phyloP scores from a whole-genome alignment of 129 eudicot species.

The Centrapalus pauciflorus region DNA sequence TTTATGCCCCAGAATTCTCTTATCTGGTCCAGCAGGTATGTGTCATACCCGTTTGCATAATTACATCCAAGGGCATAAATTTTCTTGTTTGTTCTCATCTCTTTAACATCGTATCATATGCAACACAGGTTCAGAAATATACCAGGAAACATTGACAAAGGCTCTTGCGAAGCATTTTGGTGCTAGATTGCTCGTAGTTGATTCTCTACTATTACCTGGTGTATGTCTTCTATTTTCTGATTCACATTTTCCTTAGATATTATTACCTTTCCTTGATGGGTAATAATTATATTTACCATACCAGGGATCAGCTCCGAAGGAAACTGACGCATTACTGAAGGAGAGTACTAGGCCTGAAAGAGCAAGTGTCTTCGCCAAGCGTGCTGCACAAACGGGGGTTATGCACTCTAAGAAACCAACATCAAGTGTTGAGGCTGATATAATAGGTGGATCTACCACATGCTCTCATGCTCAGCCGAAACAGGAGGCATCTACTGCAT shows the following conservation, averaged over 20 bases:
- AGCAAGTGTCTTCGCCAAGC: conserved; percentile 57
- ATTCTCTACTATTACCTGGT: conserved; percentile 75
- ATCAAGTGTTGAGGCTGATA: conserved; percentile 91
- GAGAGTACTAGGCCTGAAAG: conserved; percentile 69
- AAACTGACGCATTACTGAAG: conserved; percentile 42
- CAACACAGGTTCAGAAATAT: conserved; percentile 80
- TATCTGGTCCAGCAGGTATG: conserved; percentile 95
- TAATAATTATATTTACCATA: conserved; percentile 11
- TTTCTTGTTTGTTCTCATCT: neutral
- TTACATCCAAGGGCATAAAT: neutral
- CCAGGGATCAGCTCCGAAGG: conserved; percentile 67
- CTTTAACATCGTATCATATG: neutral
- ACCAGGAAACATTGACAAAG: conserved; percentile 75
- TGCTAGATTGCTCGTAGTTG: conserved; percentile 68
- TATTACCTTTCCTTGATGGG: neutral
- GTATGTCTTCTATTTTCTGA: conserved; percentile 45
- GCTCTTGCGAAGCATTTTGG: conserved; percentile 86
- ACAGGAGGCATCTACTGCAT: conserved; percentile 85
- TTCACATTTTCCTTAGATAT: neutral
- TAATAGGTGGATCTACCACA: conserved; percentile 64
- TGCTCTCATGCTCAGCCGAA: conserved; percentile 74
- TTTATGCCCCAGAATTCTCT: conserved; percentile 71
- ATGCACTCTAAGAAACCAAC: conserved; percentile 68
- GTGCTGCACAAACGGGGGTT: conserved; percentile 44
- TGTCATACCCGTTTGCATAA: neutral